Conservation (phyloP, 2,329 filamentous ascomycete species). For the Epichloe bromicola region DNA sequence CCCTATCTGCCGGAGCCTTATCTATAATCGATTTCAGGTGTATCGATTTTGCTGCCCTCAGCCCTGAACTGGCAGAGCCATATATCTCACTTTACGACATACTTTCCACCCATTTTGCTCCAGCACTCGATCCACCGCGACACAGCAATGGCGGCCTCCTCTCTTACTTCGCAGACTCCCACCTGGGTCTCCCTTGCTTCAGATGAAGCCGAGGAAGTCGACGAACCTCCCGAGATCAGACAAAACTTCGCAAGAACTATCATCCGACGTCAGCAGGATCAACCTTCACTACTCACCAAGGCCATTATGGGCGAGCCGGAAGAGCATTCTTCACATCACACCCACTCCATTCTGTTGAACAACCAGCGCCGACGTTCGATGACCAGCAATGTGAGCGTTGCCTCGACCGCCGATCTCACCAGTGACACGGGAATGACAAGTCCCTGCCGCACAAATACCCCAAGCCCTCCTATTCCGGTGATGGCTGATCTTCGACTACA, state of each 20-base stretch:
- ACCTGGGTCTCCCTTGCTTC: slow-evolving; percentile 26
- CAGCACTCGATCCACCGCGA: not conserved
- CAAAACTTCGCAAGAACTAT: slow-evolving; percentile 33
- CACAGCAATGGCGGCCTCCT: slow-evolving; percentile 15
- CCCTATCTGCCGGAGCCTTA: not conserved
- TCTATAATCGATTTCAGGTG: not conserved
- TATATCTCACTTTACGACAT: not conserved
- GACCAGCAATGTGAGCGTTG: slow-evolving; percentile 66
- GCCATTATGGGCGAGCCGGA: slow-evolving; percentile 61
- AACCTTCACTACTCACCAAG: slow-evolving; percentile 76
- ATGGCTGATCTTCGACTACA: slow-evolving; percentile 33
- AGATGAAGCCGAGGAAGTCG: slow-evolving; percentile 62
- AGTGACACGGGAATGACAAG: slow-evolving; percentile 88
- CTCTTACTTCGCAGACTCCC: slow-evolving; percentile 15
- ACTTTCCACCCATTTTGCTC: not conserved
- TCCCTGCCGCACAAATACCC: slow-evolving; percentile 73
- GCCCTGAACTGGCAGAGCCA: not conserved
- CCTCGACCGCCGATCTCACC: slow-evolving; percentile 84
- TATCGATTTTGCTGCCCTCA: not conserved
- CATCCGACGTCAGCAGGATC: slow-evolving; percentile 36
- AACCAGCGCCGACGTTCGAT: slow-evolving; percentile 47
- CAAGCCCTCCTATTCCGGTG: slow-evolving; percentile 69
- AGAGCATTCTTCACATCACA: slow-evolving; percentile 32
- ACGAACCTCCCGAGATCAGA: slow-evolving; percentile 69
- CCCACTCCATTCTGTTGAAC: slow-evolving; percentile 22